Base-by-base conservation (phyloP, 1,284 basidiomycete genomes). In the Ganoderma boninense region DNA sequence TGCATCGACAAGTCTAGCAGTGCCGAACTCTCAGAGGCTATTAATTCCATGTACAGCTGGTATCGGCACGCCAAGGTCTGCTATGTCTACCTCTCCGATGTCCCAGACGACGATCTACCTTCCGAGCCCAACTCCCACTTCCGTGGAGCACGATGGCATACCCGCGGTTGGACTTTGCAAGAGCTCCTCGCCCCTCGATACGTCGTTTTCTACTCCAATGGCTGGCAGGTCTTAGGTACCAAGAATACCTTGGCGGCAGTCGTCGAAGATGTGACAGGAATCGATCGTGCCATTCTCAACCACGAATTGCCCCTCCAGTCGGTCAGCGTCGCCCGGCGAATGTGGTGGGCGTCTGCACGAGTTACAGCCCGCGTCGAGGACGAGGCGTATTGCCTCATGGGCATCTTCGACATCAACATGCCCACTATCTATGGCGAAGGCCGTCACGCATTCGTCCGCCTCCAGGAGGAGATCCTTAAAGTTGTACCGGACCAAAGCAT, bases 1-100 rank as follows among this genome's bases (percentile, higher is more conserved):
- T 69, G 65, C 46, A 64, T 69, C 43, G 69, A 69, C 65, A 59
- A 69, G 52, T 42, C 54, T 43, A 66, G 62, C 60, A 60, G 60
- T n/a, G 57, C 64, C 2, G 68, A 69, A 42, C 52, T 65, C 4
- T 69, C 68, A 14, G 68, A 69, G 29, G 64, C 68, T 10, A 62
- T 69, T 52, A 66, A 66, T 23, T 49, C 64, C 2, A 69, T 69
- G 68, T 69, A 66, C 42, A 40, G n/a, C 29, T 66, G 64, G 64
- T 69, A 69, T n/a, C 38, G 32, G 14, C 16, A 26, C n/a, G 59
- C 68, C 40, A 42, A 42, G 8, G 60, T 66, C 40, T 69, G 68
- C 49, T 69, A 69, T 32, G 68, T 56, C 16, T 69, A 57, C 38
- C 60, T 66, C 2, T 56, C 59, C 26, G 68, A 69, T 54, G 68